A percentile compares a stretch with the other conserved stretches of the same genome.
Evolutionary conservation across 352 stramenopile genomes (phyloP).

Genomic region (Phytophthora nicotianae): DNA sequence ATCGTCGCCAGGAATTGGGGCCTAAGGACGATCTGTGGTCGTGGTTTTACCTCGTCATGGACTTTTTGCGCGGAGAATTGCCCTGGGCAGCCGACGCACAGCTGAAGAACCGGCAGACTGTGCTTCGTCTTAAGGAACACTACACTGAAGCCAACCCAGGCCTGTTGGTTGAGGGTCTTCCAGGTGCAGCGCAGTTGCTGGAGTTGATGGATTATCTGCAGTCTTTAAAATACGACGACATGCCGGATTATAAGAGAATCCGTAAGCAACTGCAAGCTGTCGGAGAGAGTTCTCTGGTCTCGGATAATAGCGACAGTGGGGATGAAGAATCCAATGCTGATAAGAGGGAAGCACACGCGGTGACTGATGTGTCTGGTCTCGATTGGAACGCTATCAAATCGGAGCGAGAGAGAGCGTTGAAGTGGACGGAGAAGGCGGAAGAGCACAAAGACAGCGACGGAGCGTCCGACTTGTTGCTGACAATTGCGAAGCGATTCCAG

Average conservation of each 20-base stretch:
- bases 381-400: slow-evolving; percentile 40
- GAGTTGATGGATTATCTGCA: slow-evolving; percentile 82
- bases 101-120: slow-evolving; percentile 82
- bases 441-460: slow-evolving; percentile 51
- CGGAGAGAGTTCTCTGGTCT: slow-evolving; percentile 26
- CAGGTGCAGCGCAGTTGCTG: slow-evolving; percentile 68
- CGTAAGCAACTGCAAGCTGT: slow-evolving; percentile 41
- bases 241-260: slow-evolving; percentile 66
- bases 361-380: slow-evolving; percentile 24
- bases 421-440: slow-evolving; percentile 58
- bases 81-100: slow-evolving; percentile 84
- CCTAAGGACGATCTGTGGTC: slow-evolving; percentile 90
- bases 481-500: slow-evolving; percentile 77
- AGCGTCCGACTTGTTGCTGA: slow-evolving; percentile 56
- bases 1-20: slow-evolving; percentile 77
- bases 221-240: slow-evolving; percentile 73
- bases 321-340: slow-evolving; percentile 32
- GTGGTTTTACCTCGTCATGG: slow-evolving; percentile 90
- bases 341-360: slow-evolving; percentile 24
- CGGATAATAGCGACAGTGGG: slow-evolving; percentile 36
- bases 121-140: slow-evolving; percentile 83
- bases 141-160: slow-evolving; percentile 77
- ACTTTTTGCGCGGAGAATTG: slow-evolving; percentile 87
- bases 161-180: slow-evolving; percentile 75
- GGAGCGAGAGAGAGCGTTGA: slow-evolving; percentile 54